Conservation (phyloP, 768 basidiomycete species). For the Mrakia frigida region DNA sequence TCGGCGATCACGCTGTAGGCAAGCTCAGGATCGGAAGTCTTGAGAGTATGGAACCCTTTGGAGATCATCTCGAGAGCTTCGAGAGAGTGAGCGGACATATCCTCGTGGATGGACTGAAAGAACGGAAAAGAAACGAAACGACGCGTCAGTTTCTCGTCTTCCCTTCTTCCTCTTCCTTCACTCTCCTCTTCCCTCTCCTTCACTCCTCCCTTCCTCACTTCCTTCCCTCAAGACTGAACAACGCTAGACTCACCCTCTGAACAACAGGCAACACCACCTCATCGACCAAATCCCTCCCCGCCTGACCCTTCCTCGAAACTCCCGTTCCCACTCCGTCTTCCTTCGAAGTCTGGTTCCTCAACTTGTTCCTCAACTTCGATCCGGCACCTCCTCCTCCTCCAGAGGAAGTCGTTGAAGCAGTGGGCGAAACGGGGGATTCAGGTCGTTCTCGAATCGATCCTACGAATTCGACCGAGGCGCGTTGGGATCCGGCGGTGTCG, state of each 20-base stretch:
- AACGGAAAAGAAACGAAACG: not conserved
- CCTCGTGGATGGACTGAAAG: slow-evolving; percentile 38
- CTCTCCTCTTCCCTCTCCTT: too few relatives aligned
- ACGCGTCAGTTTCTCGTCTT: slow-evolving; percentile 3
- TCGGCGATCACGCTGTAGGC: slow-evolving; percentile 85
- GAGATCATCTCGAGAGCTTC: slow-evolving; percentile 85
- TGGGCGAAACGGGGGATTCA: not conserved
- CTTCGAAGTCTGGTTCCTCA: slow-evolving; percentile 44
- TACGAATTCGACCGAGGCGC: slow-evolving; percentile 72
- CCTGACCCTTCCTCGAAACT: slow-evolving; percentile 31
- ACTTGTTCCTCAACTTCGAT: slow-evolving; percentile 35
- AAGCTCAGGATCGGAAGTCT: slow-evolving; percentile 72
- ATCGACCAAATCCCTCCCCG: slow-evolving; percentile 58
- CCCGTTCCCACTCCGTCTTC: slow-evolving; percentile 36
- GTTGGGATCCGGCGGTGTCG: slow-evolving; percentile 68
- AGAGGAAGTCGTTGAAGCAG: slow-evolving; percentile 40
- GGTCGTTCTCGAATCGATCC: slow-evolving; percentile 51
- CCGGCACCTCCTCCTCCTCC: slow-evolving; percentile 43
- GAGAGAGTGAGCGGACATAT: slow-evolving; percentile 81
- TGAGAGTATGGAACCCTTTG: slow-evolving; percentile 81
- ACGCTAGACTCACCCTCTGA: slow-evolving; percentile 55
- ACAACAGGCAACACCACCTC: slow-evolving; percentile 78
- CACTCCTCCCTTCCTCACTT: too few relatives aligned
- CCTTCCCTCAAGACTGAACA: too few relatives aligned
- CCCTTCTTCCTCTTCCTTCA: not conserved